Conservation (phyloP, 805 yeast genomes). For the Ogataea ramenticola region DNA sequence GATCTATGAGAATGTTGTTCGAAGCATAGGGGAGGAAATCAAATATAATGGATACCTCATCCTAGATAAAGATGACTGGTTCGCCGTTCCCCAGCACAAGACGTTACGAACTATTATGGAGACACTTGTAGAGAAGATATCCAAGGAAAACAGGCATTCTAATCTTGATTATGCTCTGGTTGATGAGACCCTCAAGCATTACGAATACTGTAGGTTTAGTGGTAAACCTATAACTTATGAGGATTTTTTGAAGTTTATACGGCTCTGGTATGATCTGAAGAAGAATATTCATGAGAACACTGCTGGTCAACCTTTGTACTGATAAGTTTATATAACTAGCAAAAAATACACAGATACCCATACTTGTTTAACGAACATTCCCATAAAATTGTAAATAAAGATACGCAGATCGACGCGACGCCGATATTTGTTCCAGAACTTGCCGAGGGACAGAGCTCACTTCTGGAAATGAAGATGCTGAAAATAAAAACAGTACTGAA, state of each 20-base stretch:
- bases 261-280: constrained; percentile 22
- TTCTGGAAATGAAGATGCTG: no score
- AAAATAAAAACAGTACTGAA: no score
- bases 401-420: no score
- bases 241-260: constrained; percentile 57
- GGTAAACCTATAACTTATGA: constrained; percentile 50
- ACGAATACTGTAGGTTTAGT: constrained; percentile 65
- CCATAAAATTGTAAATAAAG: no score
- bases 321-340: neutral
- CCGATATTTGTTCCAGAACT: no score
- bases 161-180: constrained; percentile 1
- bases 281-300: neutral
- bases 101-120: constrained; percentile 35
- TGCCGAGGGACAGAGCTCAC: no score
- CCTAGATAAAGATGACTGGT: constrained; percentile 24
- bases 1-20: constrained; percentile 47
- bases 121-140: constrained; percentile 3
- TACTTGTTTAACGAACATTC: no score
- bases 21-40: constrained; percentile 54
- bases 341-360: neutral
- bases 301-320: neutral
- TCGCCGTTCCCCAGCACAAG: constrained; percentile 29
- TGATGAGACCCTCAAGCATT: constrained; percentile 38
- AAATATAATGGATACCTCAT: constrained; percentile 36
- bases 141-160: neutral